Evolutionary conservation across 2,329 filamentous ascomycete species (phyloP).

Genomic region (Pseudocercospora eumusae): DNA sequence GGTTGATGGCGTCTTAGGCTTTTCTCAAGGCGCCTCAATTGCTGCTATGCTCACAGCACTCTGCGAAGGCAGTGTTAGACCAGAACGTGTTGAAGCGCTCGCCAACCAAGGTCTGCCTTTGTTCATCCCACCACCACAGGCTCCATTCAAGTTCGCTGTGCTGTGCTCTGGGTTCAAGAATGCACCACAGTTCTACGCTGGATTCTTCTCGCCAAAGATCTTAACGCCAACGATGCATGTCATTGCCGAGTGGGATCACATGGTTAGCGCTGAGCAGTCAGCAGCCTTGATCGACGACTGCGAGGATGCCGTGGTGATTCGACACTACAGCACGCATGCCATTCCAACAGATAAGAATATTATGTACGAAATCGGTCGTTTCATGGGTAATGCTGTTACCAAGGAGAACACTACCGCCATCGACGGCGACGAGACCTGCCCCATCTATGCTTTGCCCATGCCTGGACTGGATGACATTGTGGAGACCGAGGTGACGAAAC

Average conservation of each 20-base stretch:
- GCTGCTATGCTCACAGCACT: slow-evolving; percentile 34
- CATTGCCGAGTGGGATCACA: slow-evolving; percentile 25
- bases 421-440: slow-evolving; percentile 1
- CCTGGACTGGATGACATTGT: slow-evolving; percentile 1
- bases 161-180: slow-evolving; percentile 25
- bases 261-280: slow-evolving; percentile 24
- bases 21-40: slow-evolving; percentile 26
- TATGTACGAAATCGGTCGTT: slow-evolving; percentile 22
- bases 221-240: slow-evolving; percentile 23
- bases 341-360: slow-evolving; percentile 21
- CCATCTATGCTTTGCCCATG: slow-evolving; percentile 1
- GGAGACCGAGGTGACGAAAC: slow-evolving; percentile 2
- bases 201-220: slow-evolving; percentile 28
- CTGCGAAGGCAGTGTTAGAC: slow-evolving; percentile 24
- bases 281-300: slow-evolving; percentile 18
- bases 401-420: slow-evolving; percentile 4
- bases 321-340: slow-evolving; percentile 24
- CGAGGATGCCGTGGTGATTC: slow-evolving; percentile 17
- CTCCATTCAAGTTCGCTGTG: slow-evolving; percentile 29
- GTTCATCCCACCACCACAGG: slow-evolving; percentile 25
- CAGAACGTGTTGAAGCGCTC: slow-evolving; percentile 19
- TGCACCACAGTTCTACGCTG: slow-evolving; percentile 25
- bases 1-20: slow-evolving; percentile 26
- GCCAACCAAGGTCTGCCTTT: slow-evolving; percentile 22
- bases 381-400: slow-evolving; percentile 19